These are phyloP conservation scores for Arxiozyma slooffiae DNA, from an alignment of 1,139 yeast genomes.

Conservation along the genomic window DNA sequence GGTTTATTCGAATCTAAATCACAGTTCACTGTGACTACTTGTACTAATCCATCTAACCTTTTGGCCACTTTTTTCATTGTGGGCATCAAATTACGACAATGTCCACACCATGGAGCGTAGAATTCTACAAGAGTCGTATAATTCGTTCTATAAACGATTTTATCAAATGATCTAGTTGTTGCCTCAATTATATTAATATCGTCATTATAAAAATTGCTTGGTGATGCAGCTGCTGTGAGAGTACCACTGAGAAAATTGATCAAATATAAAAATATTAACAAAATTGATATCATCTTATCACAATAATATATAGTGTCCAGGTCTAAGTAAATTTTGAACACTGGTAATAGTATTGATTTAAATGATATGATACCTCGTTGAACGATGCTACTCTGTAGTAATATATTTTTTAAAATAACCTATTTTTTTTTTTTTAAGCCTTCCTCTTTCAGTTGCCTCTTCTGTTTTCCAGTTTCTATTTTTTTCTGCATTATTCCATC, in stretches of 20 bases:
- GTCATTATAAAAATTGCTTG: slow-evolving; percentile 35
- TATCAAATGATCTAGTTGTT: slow-evolving; percentile 48
- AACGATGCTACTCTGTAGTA: neutral
- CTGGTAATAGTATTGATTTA: neutral
- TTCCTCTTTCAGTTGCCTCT: neutral
- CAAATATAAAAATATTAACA: neutral
- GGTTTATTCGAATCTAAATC: slow-evolving; percentile 57
- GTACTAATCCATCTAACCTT: slow-evolving; percentile 40
- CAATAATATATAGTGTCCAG: neutral
- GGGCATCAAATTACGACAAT: slow-evolving; percentile 52
- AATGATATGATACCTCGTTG: too few species aligned
- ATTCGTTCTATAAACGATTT: slow-evolving; percentile 56
- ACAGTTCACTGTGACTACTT: slow-evolving; percentile 83
- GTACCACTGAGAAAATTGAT: neutral
- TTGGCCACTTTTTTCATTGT: slow-evolving; percentile 57
- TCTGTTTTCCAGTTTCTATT: neutral
- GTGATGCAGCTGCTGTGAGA: slow-evolving; percentile 5
- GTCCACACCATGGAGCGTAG: slow-evolving; percentile 97
- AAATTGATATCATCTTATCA: neutral
- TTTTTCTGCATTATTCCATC: neutral
- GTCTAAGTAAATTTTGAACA: too few species aligned
- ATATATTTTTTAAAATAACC: too few species aligned
- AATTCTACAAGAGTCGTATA: slow-evolving; percentile 81
- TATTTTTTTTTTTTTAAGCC: too few species aligned
- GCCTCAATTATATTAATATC: slow-evolving; percentile 50